A percentile compares a stretch with the other conserved stretches of the same genome.
Conservation (phyloP, 805 yeast genomes). For the Teunomyces gatunensis region DNA sequence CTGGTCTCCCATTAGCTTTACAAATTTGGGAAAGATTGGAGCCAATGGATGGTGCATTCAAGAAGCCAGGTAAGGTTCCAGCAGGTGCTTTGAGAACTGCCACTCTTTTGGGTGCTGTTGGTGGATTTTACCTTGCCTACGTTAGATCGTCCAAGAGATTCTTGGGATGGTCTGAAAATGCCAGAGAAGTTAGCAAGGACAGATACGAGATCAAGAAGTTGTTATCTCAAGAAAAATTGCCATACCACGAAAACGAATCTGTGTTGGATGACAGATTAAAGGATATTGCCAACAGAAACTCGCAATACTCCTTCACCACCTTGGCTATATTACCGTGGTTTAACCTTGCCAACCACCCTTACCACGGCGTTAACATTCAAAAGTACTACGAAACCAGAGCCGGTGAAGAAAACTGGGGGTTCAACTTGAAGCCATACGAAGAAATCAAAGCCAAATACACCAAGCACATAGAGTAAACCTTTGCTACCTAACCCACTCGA, state of each 20-base stretch:
- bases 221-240: conserved; percentile 61
- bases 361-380: conserved; percentile 69
- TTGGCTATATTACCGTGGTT: conserved; percentile 75
- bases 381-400: conserved; percentile 47
- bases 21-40: conserved; percentile 44
- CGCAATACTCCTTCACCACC: conserved; percentile 63
- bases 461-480: conserved; percentile 20
- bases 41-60: conserved; percentile 41
- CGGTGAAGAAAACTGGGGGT: conserved; percentile 60
- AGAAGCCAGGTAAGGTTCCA: conserved; percentile 50
- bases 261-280: conserved; percentile 64
- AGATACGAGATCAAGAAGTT: conserved; percentile 69
- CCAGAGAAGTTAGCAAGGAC: conserved; percentile 67
- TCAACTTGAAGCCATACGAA: conserved; percentile 49
- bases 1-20: conserved; percentile 41
- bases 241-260: conserved; percentile 60
- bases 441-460: conserved; percentile 41
- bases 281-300: conserved; percentile 73
- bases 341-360: conserved; percentile 76
- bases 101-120: conserved; percentile 59
- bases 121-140: conserved; percentile 75
- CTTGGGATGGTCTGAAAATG: conserved; percentile 74
- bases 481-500: neutral
- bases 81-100: conserved; percentile 58
- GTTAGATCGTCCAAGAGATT: conserved; percentile 66